Evolutionary conservation across 345 rosid genomes (phyloP).

Genomic region (Citrus australasica): DNA sequence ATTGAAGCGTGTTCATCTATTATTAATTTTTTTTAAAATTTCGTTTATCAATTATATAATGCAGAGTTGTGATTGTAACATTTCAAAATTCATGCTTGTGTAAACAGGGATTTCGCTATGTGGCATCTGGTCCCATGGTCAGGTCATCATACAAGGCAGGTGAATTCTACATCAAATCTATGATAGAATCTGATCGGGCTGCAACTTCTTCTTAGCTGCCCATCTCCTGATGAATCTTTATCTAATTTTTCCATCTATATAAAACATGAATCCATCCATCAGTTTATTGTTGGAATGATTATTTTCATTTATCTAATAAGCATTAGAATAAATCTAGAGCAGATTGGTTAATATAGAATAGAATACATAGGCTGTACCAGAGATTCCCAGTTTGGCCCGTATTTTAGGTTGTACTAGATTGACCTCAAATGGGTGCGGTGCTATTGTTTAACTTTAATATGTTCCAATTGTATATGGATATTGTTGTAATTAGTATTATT

Average conservation of each 20-base stretch:
- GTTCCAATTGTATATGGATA: constrained; percentile 15
- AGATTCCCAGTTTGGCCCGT: constrained; percentile 1
- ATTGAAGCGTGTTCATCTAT: neutral
- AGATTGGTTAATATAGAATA: constrained; percentile 1
- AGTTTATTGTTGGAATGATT: neutral
- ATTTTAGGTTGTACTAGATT: constrained; percentile 1
- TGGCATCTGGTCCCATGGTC: constrained; percentile 99
- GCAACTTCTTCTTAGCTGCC: constrained; percentile 38
- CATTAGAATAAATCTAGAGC: neutral
- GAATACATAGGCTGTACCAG: neutral
- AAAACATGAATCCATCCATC: neutral
- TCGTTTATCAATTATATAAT: neutral
- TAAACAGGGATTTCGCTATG: constrained; percentile 90
- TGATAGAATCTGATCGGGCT: constrained; percentile 91
- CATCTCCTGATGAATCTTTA: constrained; percentile 9
- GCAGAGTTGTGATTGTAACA: neutral
- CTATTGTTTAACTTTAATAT: constrained; percentile 1
- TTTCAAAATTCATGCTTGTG: constrained; percentile 5
- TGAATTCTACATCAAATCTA: constrained; percentile 94
- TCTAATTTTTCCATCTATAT: neutral
- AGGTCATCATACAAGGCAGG: constrained; percentile 99
- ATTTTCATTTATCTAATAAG: neutral
- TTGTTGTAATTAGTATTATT: constrained; percentile 14
- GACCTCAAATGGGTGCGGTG: neutral
- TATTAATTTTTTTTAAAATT: too few species aligned